Evolutionary conservation across 495 filamentous ascomycete genomes (phyloP).

Genomic region (Lasiosphaeriaceae sp.): DNA sequence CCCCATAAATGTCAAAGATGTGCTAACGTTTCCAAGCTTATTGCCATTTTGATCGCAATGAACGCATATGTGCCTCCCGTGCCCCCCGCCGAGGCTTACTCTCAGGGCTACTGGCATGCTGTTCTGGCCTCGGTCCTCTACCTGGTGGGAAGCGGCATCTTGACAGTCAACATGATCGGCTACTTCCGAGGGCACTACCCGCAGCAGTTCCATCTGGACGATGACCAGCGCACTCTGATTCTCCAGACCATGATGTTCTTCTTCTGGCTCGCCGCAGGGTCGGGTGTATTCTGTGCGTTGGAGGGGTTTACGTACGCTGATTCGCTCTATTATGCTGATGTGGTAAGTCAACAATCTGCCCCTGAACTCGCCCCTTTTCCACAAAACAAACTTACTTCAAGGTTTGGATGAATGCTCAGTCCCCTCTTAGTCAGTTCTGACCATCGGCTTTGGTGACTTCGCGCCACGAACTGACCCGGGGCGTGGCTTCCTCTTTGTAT

Average conservation of each 20-base stretch:
- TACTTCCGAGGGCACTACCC: slow-evolving; percentile 76
- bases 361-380: not conserved
- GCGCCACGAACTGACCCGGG: slow-evolving; percentile 42
- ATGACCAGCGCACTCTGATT: slow-evolving; percentile 74
- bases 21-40: slow-evolving; percentile 43
- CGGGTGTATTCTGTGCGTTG: slow-evolving; percentile 57
- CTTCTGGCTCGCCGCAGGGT: slow-evolving; percentile 65
- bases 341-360: slow-evolving; percentile 21
- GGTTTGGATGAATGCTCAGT: not conserved
- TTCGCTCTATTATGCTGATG: slow-evolving; percentile 69
- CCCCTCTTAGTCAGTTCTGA: slow-evolving; percentile 47
- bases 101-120: slow-evolving; percentile 75
- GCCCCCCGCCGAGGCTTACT: slow-evolving; percentile 57
- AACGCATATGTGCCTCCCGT: slow-evolving; percentile 56
- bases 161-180: slow-evolving; percentile 76
- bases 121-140: slow-evolving; percentile 67
- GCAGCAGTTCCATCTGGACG: slow-evolving; percentile 67
- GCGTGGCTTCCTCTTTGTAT: slow-evolving; percentile 63
- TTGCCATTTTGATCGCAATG: slow-evolving; percentile 57
- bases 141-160: slow-evolving; percentile 55
- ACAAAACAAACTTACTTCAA: not conserved
- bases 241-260: slow-evolving; percentile 73
- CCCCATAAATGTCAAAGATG: not conserved
- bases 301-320: slow-evolving; percentile 66
- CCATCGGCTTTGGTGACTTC: slow-evolving; percentile 68